Conservation (phyloP, 495 filamentous ascomycete species). For the Talaromyces borbonicus region DNA sequence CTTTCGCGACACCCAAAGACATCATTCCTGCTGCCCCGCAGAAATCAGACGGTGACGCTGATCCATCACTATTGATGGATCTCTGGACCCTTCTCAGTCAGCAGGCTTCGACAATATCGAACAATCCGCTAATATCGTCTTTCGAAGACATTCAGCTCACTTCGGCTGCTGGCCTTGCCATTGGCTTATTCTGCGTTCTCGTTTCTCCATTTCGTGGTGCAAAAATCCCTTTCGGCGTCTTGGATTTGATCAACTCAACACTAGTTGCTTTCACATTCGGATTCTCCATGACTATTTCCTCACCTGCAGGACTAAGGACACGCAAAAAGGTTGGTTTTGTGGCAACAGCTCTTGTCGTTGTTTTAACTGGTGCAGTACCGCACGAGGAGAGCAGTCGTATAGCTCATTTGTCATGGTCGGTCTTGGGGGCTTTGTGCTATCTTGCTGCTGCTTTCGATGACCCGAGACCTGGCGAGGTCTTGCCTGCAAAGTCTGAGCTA, state of each 20-base stretch:
- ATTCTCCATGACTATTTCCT: constrained; percentile 17
- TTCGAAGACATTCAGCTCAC: constrained; percentile 23
- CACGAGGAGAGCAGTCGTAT: constrained; percentile 19
- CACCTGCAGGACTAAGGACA: constrained; percentile 19
- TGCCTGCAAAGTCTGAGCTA: constrained; percentile 21
- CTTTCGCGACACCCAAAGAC: constrained; percentile 21
- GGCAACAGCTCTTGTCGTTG: constrained; percentile 18
- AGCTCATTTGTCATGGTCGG: constrained; percentile 21
- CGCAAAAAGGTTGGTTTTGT: constrained; percentile 28
- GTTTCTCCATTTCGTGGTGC: constrained; percentile 15
- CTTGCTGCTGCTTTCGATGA: constrained; percentile 32
- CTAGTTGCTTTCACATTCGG: constrained; percentile 22
- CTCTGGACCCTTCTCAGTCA: neutral
- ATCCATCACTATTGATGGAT: neutral
- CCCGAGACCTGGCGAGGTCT: constrained; percentile 26
- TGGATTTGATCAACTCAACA: constrained; percentile 19
- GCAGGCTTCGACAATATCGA: constrained; percentile 1
- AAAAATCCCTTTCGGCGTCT: constrained; percentile 12
- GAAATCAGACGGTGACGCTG: neutral
- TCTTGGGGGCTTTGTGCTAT: constrained; percentile 23
- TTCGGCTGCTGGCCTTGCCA: constrained; percentile 17
- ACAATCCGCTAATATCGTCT: constrained; percentile 9
- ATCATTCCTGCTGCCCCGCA: neutral
- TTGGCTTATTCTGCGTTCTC: constrained; percentile 13
- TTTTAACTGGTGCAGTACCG: constrained; percentile 28